Evolutionary conservation across 2,329 filamentous ascomycete genomes (phyloP), one percentile per base, ranked within the genome.

Genomic region (Berkeleyomyces rouxiae): DNA sequence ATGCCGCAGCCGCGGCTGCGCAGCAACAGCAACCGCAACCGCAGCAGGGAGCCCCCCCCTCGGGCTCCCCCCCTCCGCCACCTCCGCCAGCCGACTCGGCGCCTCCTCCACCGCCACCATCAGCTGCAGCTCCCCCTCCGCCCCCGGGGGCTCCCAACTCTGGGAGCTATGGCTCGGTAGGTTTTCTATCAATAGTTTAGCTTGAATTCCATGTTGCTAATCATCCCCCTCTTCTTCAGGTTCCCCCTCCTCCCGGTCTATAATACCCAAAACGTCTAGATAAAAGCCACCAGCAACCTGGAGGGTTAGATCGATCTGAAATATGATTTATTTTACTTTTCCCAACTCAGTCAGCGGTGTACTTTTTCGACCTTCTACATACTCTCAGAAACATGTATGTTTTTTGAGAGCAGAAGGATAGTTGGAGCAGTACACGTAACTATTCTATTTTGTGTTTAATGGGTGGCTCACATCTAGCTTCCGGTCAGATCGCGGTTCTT

Each of bases 121-220:
- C 65, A 16, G 59, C 65, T 4, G 36, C 63, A 51, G 63, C 80
- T 42, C 79, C 79, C 37, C 76, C 80, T 10, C 76, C 78, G n/a
- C 73, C 55, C 39, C 61, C 77, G 4, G 79, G 75, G 6, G 77
- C 80, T 57, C 77, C 79, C n/a, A 78, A 79, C 63, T 70, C 70
- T 51, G 74, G 76, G 59, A 76, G 79, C 58, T 90, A 88, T 70
- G 83, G 80, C 68, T 78, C 84, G 68, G 86, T 87, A 80, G 2
- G 49, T 53, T 16, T 23, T 47, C 4, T 16, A 1, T 47, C 9
- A n/a, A 37, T 9, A 42, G 31, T 33, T 33, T 2, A 51, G 11
- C n/a, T 4, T 42, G 36, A 23, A 42, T 40, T 31, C 23, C 46
- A 33, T n/a, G 9, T 61, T 58, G 36, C 43, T 58, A 31, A 64